These are phyloP conservation scores for Apiotrichum gracile DNA, from an alignment of 1,284 basidiomycete genomes.

Conservation along the genomic window DNA sequence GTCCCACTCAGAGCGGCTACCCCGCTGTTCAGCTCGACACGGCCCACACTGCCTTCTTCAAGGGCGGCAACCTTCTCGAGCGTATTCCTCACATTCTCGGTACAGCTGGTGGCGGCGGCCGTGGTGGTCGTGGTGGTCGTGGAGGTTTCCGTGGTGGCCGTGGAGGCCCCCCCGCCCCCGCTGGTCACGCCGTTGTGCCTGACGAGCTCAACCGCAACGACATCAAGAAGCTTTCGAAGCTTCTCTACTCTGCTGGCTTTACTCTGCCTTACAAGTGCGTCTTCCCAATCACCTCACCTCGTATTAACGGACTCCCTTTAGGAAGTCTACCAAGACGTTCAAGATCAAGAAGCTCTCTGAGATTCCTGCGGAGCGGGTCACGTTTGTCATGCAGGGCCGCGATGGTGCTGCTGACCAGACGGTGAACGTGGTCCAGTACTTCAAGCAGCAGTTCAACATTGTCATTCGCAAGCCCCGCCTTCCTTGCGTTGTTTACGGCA, in stretches of 20 bases:
- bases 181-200: slow-evolving; percentile 15
- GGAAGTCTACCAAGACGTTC: slow-evolving; percentile 29
- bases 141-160: slow-evolving; percentile 30
- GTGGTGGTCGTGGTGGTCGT: slow-evolving; percentile 24
- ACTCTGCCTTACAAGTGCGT: slow-evolving; percentile 24
- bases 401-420: slow-evolving; percentile 35
- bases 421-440: slow-evolving; percentile 41
- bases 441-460: slow-evolving; percentile 40
- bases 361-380: slow-evolving; percentile 32
- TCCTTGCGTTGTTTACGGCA: slow-evolving; percentile 42
- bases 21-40: slow-evolving; percentile 43
- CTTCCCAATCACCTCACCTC: neutral
- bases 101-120: slow-evolving; percentile 29
- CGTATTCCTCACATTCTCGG: slow-evolving; percentile 33
- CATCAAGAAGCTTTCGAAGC: slow-evolving; percentile 33
- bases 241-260: slow-evolving; percentile 38
- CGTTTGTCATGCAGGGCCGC: slow-evolving; percentile 33
- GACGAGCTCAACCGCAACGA: slow-evolving; percentile 26
- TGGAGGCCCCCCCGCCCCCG: slow-evolving; percentile 20
- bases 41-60: slow-evolving; percentile 45
- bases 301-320: slow-evolving; percentile 5
- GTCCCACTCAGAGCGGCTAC: slow-evolving; percentile 25
- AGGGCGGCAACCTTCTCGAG: slow-evolving; percentile 36
- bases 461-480: slow-evolving; percentile 37
- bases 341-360: slow-evolving; percentile 31